Evolutionary conservation across 2,329 filamentous ascomycete species (phyloP).

Genomic region (Aspergillus sp.): DNA sequence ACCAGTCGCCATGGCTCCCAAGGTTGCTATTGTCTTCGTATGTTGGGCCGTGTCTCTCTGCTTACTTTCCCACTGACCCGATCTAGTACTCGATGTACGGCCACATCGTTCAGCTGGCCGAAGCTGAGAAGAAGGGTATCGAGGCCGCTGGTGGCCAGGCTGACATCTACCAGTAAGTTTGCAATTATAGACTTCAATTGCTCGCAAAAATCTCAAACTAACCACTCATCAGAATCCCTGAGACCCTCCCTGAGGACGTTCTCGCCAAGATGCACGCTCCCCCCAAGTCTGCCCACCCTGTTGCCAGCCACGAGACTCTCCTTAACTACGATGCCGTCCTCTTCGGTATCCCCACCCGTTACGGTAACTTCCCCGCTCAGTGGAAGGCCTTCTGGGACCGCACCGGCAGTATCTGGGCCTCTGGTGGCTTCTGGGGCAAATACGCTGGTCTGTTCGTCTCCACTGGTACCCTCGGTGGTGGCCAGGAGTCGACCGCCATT

Average conservation of each 20-base stretch:
- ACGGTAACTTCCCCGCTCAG: slow-evolving; percentile 94
- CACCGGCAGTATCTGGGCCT: slow-evolving; percentile 76
- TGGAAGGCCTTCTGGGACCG: slow-evolving; percentile 85
- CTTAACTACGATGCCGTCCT: slow-evolving; percentile 80
- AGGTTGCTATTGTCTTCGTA: slow-evolving; percentile 86
- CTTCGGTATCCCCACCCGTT: slow-evolving; percentile 90
- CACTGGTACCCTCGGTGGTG: slow-evolving; percentile 76
- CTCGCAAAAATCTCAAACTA: background rate
- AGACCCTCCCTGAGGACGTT: slow-evolving; percentile 81
- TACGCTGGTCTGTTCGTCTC: slow-evolving; percentile 86
- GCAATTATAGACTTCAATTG: too few species aligned
- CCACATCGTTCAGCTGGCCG: slow-evolving; percentile 75
- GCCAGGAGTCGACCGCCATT: slow-evolving; percentile 84
- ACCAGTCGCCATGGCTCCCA: slow-evolving; percentile 67
- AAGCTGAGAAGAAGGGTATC: slow-evolving; percentile 86
- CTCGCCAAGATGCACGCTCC: slow-evolving; percentile 88
- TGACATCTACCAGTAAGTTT: slow-evolving; percentile 70
- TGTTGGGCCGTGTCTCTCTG: slow-evolving; percentile 32
- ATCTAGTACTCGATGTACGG: slow-evolving; percentile 86
- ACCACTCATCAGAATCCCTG: slow-evolving; percentile 53
- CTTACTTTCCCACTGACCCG: background rate
- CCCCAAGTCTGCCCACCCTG: slow-evolving; percentile 61
- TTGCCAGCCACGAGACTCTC: slow-evolving; percentile 57
- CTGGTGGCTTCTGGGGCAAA: slow-evolving; percentile 76
- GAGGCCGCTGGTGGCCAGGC: slow-evolving; percentile 75